A percentile compares a stretch with the other conserved stretches of the same genome.
These are phyloP conservation scores for Suhomyces taliae DNA, from an alignment of 1,139 yeast species.

Conservation along the genomic window DNA sequence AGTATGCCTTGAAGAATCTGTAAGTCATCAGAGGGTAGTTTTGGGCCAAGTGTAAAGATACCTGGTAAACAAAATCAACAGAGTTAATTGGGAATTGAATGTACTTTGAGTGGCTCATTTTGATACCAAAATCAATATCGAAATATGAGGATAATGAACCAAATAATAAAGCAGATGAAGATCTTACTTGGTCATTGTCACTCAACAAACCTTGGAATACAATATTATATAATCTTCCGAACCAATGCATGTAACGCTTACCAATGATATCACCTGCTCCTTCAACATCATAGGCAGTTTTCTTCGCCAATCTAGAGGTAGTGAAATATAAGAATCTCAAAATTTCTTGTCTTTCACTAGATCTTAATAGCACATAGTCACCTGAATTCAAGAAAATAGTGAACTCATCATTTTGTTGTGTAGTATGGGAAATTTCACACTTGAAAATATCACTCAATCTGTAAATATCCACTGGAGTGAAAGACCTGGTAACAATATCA, in stretches of 20 bases:
- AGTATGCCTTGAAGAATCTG: slow-evolving; percentile 61
- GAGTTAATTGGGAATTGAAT: slow-evolving; percentile 75
- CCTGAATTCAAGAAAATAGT: slow-evolving; percentile 53
- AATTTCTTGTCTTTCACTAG: slow-evolving; percentile 65
- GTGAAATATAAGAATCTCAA: slow-evolving; percentile 69
- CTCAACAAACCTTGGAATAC: slow-evolving; percentile 69
- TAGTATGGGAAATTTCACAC: slow-evolving; percentile 46
- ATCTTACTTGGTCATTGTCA: slow-evolving; percentile 56
- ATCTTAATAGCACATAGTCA: slow-evolving; percentile 49
- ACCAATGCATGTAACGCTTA: slow-evolving; percentile 33
- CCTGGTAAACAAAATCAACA: slow-evolving; percentile 59
- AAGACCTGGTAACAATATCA: slow-evolving; percentile 28
- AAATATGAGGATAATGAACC: slow-evolving; percentile 64
- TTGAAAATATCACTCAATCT: slow-evolving; percentile 51
- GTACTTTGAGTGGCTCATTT: slow-evolving; percentile 56
- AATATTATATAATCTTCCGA: slow-evolving; percentile 64
- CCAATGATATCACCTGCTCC: slow-evolving; percentile 1
- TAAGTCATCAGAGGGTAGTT: slow-evolving; percentile 62
- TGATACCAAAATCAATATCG: slow-evolving; percentile 60
- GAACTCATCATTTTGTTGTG: slow-evolving; percentile 41
- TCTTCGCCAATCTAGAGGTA: slow-evolving; percentile 50
- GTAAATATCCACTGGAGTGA: slow-evolving; percentile 53
- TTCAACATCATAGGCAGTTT: slow-evolving; percentile 19
- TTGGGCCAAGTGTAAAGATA: slow-evolving; percentile 58
- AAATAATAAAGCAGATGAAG: slow-evolving; percentile 63